Base-by-base conservation (phyloP, 2,329 filamentous ascomycete species). In the Pseudopyrenochaeta lycopersici region DNA sequence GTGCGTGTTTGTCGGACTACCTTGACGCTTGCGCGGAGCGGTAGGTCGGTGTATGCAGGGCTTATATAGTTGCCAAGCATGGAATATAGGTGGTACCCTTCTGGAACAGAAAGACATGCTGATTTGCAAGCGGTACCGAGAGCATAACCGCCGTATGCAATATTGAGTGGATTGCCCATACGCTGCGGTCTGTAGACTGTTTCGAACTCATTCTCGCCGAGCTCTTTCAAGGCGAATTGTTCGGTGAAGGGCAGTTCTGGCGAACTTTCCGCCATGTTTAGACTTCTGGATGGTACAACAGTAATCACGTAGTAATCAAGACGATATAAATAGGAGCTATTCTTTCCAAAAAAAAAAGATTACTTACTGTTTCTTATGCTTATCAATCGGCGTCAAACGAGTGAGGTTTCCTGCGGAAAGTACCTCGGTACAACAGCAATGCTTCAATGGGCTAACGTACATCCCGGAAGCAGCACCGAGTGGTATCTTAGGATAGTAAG, bases 101-200 rank as follows among this genome's bases (percentile, higher is more conserved):
- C 10, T 0, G 76, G 68, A 0, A 80, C 75, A 1, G 77, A 77
- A 2, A 70, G 63, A 39, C 60, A 76, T 0, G 81, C 81, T 0
- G 79, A 76, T 56, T 77, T 76, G 9, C 76, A 70, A 1, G 78
- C 81, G 2, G 77, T 54, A 3, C 64, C 75, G 1, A 80, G 62
- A 1, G 80, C 70, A 54, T 75, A 82, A 1, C 81, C 80, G 29
- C 81, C 80, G 52, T 80, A 82, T 1, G 80, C 80, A 12, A 78
- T 78, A 18, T 66, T 59, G 0, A 58, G 44, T 3, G 63, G 50
- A 35, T 78, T 77, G 29, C 75, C 76, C 70, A 76, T 72, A 7
- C 56, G 54, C 29, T 71, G 62, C 49, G 86, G 76, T 0, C 50
- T 43, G 32, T 69, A 56, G 2, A 58, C 10, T 2, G 62, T 63